Evolutionary conservation across 2,329 filamentous ascomycete species (phyloP).

Genomic region (Hymenoscyphus fraxineus): DNA sequence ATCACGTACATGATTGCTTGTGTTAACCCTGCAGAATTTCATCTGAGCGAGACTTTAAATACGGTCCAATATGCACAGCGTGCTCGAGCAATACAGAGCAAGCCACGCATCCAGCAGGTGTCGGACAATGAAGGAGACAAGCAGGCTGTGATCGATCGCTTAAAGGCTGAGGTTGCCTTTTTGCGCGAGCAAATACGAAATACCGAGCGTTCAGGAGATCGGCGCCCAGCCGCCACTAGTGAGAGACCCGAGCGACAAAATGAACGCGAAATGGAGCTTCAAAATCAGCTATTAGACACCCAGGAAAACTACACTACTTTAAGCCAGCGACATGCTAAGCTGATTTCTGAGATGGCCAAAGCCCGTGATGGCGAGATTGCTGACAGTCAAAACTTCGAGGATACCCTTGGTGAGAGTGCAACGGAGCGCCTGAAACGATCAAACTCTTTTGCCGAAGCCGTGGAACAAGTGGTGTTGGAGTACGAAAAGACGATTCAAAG

Average conservation of each 20-base stretch:
- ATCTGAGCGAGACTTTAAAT: constrained; percentile 94
- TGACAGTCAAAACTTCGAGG: constrained; percentile 55
- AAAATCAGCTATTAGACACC: constrained; percentile 86
- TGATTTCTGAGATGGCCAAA: constrained; percentile 90
- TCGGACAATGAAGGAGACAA: constrained; percentile 82
- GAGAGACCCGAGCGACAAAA: constrained; percentile 76
- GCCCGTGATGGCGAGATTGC: constrained; percentile 67
- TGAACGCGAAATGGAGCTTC: constrained; percentile 83
- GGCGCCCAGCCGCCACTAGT: constrained; percentile 49
- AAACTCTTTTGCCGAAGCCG: constrained; percentile 91
- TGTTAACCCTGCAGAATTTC: constrained; percentile 94
- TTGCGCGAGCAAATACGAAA: constrained; percentile 89
- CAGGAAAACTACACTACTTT: constrained; percentile 94
- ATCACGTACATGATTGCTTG: constrained; percentile 99
- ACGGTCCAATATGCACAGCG: constrained; percentile 97
- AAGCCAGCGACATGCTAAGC: constrained; percentile 87
- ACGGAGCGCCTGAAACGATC: constrained; percentile 89
- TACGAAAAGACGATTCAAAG: constrained; percentile 98
- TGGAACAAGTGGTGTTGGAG: constrained; percentile 92
- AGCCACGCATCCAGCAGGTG: constrained; percentile 89
- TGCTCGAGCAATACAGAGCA: constrained; percentile 93
- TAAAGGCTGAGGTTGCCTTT: constrained; percentile 92
- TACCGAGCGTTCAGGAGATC: constrained; percentile 62
- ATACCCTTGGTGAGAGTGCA: constrained; percentile 69
- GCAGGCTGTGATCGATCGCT: constrained; percentile 84